Evolutionary conservation across 1,284 basidiomycete species (phyloP), one percentile per base, ranked within the genome.

Genomic region (Testicularia cyperi): DNA sequence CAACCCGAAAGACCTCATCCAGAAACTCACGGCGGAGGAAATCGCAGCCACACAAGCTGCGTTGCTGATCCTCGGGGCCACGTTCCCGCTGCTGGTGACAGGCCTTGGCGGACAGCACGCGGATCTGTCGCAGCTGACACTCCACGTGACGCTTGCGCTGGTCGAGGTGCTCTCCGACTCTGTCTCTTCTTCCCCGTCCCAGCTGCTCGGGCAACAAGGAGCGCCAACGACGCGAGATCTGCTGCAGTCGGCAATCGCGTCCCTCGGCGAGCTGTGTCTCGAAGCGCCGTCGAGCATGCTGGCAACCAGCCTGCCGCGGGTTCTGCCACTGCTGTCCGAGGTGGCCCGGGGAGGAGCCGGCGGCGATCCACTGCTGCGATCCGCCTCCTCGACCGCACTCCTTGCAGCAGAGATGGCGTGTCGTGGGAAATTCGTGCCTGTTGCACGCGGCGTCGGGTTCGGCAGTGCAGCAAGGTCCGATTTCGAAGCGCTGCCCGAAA

Each of bases 131-230:
- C 58, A 55, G 14, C 40, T 53, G 12, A 36, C 48, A 4, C 41
- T 46, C 5, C 43, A 63, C 20, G 47, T 35, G 5, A 29, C 57
- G 2, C 35, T 68, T 3, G 62, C 58, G 12, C 30, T 65, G 2
- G 44, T 55, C 12, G 68, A 70, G 35, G 49, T 53, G 13, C 45
- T 65, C 1, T 24, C 58, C n/a, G 58, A 60, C 18, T 57, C 58
- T 12, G 33, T 44, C 21, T 25, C 18, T 15, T 32, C 45, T 13
- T 13, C 43, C 40, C 24, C 35, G 21, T n/a, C n/a, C n/a, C n/a
- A n/a, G n/a, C n/a, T n/a, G n/a, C n/a, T n/a, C n/a, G n/a, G n/a
- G n/a, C 16, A 22, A 38, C 6, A 44, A 38, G 23, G 34, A 2
- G 44, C 53, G 4, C 60, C 48, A 0, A 45, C 44, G 1, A 22